Evolutionary conservation across 2,329 filamentous ascomycete species (phyloP), one percentile per base, ranked within the genome.

Genomic region (Apiospora koreana): DNA sequence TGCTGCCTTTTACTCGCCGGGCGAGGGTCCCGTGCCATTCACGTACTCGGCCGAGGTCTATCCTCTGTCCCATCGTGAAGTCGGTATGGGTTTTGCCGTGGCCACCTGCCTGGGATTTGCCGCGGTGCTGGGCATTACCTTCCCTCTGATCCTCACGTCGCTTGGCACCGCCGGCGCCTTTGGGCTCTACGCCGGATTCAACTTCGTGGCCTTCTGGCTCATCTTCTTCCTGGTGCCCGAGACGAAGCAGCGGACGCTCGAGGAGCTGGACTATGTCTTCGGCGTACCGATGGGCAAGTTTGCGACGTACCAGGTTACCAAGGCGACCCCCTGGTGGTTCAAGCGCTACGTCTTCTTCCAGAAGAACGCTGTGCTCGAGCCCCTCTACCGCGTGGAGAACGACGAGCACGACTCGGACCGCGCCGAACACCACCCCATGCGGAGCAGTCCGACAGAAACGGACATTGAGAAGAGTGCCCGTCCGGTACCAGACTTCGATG

Each of bases 31-130:
- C 5, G 91, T 93, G 9, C 90, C 91, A 0, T 93, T 91, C 76
- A 88, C 89, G 0, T 93, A 93, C 80, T 87, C 86, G 6, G 90
- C 91, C 54, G 91, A 93, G 78, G 89, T 92, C 1, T 93, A 91
- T 77, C 91, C 91, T 0, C 85, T 93, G 0, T 91, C 89, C 1
- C 91, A 93, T 77, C 86, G 91, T 75, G 91, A 93, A 76, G 85
- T 93, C 31, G 91, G 91, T 70, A 93, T 93, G 91, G 87, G 86
- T 0, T 92, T 87, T 80, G 88, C 90, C 9, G 91, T 93, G 10
- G 89, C 91, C 1, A 92, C 89, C 0, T 91, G 89, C 72, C 82
- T 91, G 9, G 86, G 86, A 75, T 89, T 86, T 85, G 88, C 88
- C 0, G 84, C 87, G 0, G 86, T 92, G 0, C 80, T 91, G 64